Base-by-base conservation (phyloP, 805 yeast genomes). In the Wickerhamomyces strasburgensis region DNA sequence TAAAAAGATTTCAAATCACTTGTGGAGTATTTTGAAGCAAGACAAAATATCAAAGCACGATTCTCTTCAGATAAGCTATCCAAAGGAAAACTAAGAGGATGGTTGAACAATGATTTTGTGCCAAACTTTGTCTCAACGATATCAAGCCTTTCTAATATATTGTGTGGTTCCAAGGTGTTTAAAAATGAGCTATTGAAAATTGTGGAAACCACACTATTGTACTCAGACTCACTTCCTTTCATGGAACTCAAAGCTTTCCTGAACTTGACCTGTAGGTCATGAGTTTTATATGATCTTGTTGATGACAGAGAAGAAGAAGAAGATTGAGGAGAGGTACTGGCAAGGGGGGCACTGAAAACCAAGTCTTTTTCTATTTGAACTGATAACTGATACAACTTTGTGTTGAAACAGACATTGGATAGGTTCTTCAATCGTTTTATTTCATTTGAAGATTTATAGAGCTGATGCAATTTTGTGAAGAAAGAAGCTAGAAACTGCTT, bases 381-480 rank as follows among this genome's bases (percentile, higher is more conserved):
- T 5, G 43, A 37, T 4, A 39, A 27, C 6, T 14, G 13, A 18
- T 32, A 40, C 5, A 35, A 54, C 73, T 34, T 39, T 33, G 60
- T 47, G 39, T 70, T 67, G 47, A 62, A 73, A 6, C 65, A 52
- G 10, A 75, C 33, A 43, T 70, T 72, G 3, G 78, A 66, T 4
- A 75, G 43, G 46, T 73, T 73, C 33, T 65, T 57, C 6, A 70
- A 50, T 38, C 80, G 51, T 42, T 68, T 72, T 14, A 31, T 35
- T 26, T 61, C 68, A 31, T 39, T 52, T 23, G 27, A 37, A 14
- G 9, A 46, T 15, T 33, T 31, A 23, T 54, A 62, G 33, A 53
- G 47, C 5, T 42, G 31, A 14, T 40, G 32, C n/a, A 61, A 37
- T 4, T 39, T 44, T 1, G 17, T 18, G 27, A 56, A 49, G 3